Evolutionary conservation across 805 yeast genomes (phyloP), one percentile per base, ranked within the genome.

Genomic region (Maudiozyma saulgeensis): DNA sequence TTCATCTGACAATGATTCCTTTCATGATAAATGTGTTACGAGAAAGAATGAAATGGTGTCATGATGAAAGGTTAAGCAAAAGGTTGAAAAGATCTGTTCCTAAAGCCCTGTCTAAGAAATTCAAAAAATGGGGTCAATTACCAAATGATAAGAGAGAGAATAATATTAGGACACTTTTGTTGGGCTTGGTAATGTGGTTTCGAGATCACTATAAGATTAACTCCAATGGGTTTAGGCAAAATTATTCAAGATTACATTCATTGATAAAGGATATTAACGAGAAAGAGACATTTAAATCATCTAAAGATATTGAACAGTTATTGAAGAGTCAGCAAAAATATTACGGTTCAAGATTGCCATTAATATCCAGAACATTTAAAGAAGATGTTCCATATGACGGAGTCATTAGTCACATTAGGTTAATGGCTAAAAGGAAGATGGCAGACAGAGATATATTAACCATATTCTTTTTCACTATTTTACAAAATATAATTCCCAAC

Each of bases 161-260:
- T 7, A 44, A 40, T n/a, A 21, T 56, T 3, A 38, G 54, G 23
- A 61, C 62, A 1, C 37, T 60, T 8, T 31, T 62, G 6, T 37
- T 60, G 6, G 67, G 67, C 1, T 45, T 60, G 12, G 49, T 56
- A 1, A 42, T 47, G 21, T 63, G 67, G 67, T 63, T 56, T 47
- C 49, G 63, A 45, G 41, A 56, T 1, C 47, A 59, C 46, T 63
- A 56, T 41, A 50, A 57, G 43, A 53, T 61, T 11, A 60, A 62
- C 49, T 50, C 55, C 18, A 59, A 57, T 43, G 66, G 66, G 13
- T 58, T 60, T 28, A 48, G 67, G 16, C 67, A 61, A 40, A 56
- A 57, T 26, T 49, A 51, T 18, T 35, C 49, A 8, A 49, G 61
- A 16, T 25, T 56, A 9, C 45, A 53, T 31, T 47, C 51, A 41